Evolutionary conservation across 257 asterid species (phyloP), one percentile per base, ranked within the genome.

Genomic region (Gentiana macrophylla): DNA sequence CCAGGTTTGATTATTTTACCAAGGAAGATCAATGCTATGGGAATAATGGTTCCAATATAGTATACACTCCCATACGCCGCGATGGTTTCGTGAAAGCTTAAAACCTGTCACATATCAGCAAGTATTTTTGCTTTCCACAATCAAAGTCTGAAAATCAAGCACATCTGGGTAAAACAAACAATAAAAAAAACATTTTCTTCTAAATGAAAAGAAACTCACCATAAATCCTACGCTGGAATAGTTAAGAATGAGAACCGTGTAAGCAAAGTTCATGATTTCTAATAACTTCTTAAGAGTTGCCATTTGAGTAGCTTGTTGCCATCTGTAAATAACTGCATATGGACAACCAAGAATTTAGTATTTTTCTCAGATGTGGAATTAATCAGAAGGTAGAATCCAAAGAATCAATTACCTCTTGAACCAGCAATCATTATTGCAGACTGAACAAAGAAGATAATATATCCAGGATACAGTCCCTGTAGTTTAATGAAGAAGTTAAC

Each of bases 381-480:
- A 24, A 24, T 24, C 24, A 24, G 24, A 24, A 24, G 24, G 24
- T 24, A 24, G 24, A 24, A 24, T 24, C 0, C 24, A 24, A 24
- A 48, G 38, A 60, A 53, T 24, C 1, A 24, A 24, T 11, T 74
- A 86, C 95, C 97, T 86, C 84, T 86, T 60, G 95, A 89, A 62
- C 97, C 97, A 64, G 93, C 88, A 75, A 89, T 89, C 84, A 89
- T 72, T 53, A 70, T 53, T 67, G 97, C 95, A 5, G 95, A 81
- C 56, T 86, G 97, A 44, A 80, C 85, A 54, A 89, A 89, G 94
- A 89, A 89, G 62, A 84, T 79, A 66, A 89, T 70, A 72, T 89
- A 89, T n/a, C 97, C 95, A 43, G 97, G 97, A 73, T 89, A 89
- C 43, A 89, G 68, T 69, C 95, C 97, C 95, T 89, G 82, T 7